Base-by-base conservation (phyloP, 1,284 basidiomycete genomes). In the Leccinum insolens region DNA sequence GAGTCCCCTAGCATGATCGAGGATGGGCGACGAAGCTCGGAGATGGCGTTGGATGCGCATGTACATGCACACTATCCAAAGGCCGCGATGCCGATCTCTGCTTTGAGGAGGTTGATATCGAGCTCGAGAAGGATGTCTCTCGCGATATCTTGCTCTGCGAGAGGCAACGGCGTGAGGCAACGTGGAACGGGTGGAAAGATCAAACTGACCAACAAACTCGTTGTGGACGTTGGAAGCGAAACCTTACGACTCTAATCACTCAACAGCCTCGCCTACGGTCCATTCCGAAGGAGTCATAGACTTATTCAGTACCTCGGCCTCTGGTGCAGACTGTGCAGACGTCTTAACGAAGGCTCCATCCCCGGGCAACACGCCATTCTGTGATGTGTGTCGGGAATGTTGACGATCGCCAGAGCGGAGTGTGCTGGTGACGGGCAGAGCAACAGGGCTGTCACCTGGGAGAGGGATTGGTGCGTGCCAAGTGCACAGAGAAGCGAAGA, bases 41-140 rank as follows among this genome's bases (percentile, higher is more conserved):
- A 82, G 76, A 99, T 98, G n/a, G 94, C 95, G 74, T 97, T 96
- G 41, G 66, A 99, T 95, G 64, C 95, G 90, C 77, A 95, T 88
- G 17, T n/a, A n/a, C n/a, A n/a, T n/a, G n/a, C n/a, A n/a, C 97
- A 94, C 78, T 98, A 97, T 25, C 97, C 98, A 74, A 98, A 98
- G 2, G 96, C 95, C 70, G 88, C 83, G 71, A 99, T 95, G 61
- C 97, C 98, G 69, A 99, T 93, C 82, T 99, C 98, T n/a, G 82
- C 84, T 82, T 99, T 99, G 74, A 99, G 89, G 20, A 98, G 85
- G 74, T 92, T 93, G 63, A 92, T 89, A 73, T 99, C 96, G 71
- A 99, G 92, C 73, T 98, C 96, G 66, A 99, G 87, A 5, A 99
- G 86, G 25, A 99, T 94, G 74, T 99, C 98, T 15, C 98, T 97